Percentiles rank a stretch among this genome's conserved stretches.
phyloP scores from a whole-genome alignment of 2,329 filamentous ascomycete species.

The Aspergillus sp. region DNA sequence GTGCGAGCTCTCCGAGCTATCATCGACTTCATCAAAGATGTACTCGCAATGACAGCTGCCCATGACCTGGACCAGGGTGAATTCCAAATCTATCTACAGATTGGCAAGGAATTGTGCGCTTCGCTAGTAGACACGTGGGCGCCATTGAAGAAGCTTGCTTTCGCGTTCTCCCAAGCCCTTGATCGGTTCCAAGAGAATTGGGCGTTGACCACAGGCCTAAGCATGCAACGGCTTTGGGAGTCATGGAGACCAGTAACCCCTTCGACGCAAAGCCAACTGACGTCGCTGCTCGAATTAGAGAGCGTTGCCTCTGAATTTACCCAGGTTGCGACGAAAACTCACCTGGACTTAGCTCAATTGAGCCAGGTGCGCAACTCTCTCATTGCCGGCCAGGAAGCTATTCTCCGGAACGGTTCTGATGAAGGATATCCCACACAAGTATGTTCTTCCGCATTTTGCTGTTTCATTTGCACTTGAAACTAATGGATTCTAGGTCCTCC shows the following conservation, averaged over 20 bases:
- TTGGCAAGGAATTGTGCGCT: constrained; percentile 38
- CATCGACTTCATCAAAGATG: constrained; percentile 52
- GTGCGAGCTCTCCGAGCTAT: constrained; percentile 35
- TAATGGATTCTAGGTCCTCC: constrained; percentile 34
- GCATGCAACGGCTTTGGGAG: constrained; percentile 80
- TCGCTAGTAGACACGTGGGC: constrained; percentile 34
- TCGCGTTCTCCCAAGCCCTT: constrained; percentile 36
- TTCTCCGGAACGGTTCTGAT: constrained; percentile 40
- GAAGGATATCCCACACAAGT: constrained; percentile 38
- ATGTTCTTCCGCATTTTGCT: constrained; percentile 12
- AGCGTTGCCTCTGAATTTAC: constrained; percentile 40
- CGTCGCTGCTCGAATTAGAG: constrained; percentile 40
- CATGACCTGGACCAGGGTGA: constrained; percentile 53
- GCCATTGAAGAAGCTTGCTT: constrained; percentile 30
- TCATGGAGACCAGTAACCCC: constrained; percentile 65
- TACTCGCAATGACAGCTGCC: constrained; percentile 47
- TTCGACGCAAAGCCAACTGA: constrained; percentile 35
- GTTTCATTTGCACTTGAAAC: constrained; percentile 6
- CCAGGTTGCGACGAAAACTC: constrained; percentile 38
- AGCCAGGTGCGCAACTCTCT: constrained; percentile 41
- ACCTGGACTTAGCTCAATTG: constrained; percentile 38
- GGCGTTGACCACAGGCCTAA: constrained; percentile 71
- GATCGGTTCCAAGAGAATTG: constrained; percentile 69
- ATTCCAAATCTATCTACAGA: constrained; percentile 57
- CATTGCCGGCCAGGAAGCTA: constrained; percentile 40